Base-by-base conservation (phyloP, 305 asterid genomes). In the Rubia peregrina region DNA sequence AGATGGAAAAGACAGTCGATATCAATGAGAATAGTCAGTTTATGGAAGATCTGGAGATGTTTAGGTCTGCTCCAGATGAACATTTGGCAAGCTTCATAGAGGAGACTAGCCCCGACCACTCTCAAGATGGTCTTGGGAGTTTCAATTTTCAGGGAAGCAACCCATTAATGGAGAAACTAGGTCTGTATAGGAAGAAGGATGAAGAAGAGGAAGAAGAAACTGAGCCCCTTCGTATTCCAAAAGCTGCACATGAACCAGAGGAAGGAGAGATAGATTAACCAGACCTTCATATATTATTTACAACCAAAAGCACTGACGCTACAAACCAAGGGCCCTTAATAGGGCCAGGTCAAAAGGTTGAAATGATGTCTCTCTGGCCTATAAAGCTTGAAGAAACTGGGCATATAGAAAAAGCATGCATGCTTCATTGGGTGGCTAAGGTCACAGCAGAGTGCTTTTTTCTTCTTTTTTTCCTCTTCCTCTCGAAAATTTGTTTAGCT, bases 1-100 rank as follows among this genome's bases (percentile, higher is more conserved):
- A 88, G 97, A 90, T 90, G 93, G 97, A 85, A 80, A 90, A 87
- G 81, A 90, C 97, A 0, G 94, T 90, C 26, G 95, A 88, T 60
- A 90, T 90, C 63, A 83, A 86, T 61, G 96, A 90, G 80, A 83
- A 77, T 62, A 79, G 84, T 71, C 95, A 72, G 71, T 88, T 82
- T 73, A 80, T 90, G 89, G 91, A 84, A 79, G 95, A 87, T 77
- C 80, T 88, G 53, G 91, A 87, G 80, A 84, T 90, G 86, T 82
- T 90, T 30, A 88, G 81, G 67, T 80, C 89, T 40, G 91, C 53
- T 51, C 87, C 90, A 22, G 85, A 83, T 4, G 87, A 83, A 79
- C 84, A 81, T 53, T 75, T 86, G 40, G 85, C 72, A 61, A 77
- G 80, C 82, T 80, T 86, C 42, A 51, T 77, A 61, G 95, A 84